Conservation (phyloP, 352 stramenopile species). For the Globisporangium nagaii region DNA sequence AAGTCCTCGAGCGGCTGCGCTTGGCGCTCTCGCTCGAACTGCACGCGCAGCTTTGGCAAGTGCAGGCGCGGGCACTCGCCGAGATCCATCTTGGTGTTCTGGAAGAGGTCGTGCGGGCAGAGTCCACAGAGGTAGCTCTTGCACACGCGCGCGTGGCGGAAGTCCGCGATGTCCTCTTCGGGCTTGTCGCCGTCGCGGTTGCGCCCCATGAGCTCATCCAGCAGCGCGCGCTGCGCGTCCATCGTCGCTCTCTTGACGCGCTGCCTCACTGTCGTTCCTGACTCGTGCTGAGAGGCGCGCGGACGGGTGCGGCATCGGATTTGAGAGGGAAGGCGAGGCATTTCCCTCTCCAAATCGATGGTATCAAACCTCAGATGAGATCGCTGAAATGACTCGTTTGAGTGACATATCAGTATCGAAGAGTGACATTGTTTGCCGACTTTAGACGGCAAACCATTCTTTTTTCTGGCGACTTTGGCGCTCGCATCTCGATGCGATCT, state of each 20-base stretch:
- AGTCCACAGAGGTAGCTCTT: constrained; percentile 79
- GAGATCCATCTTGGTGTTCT: constrained; percentile 86
- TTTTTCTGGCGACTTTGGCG: too few species aligned
- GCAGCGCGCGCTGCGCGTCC: constrained; percentile 80
- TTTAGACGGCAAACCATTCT: too few species aligned
- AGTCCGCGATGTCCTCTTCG: constrained; percentile 75
- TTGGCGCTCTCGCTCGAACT: constrained; percentile 40
- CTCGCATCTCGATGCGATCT: too few species aligned
- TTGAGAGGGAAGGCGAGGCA: background rate
- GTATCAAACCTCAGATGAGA: too few species aligned
- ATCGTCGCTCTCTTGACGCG: constrained; percentile 21
- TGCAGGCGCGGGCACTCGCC: constrained; percentile 71
- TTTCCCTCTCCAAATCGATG: too few species aligned
- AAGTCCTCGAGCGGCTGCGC: constrained; percentile 24
- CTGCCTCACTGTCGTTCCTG: too few species aligned
- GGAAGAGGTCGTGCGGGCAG: constrained; percentile 86
- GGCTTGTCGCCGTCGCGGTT: constrained; percentile 87
- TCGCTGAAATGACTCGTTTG: too few species aligned
- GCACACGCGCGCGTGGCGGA: constrained; percentile 64
- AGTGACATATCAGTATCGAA: too few species aligned
- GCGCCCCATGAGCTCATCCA: constrained; percentile 89
- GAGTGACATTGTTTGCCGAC: too few species aligned
- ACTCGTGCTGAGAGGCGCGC: too few species aligned
- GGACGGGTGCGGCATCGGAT: background rate
- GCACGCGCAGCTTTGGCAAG: constrained; percentile 53